phyloP scores from a whole-genome alignment of 257 asterid species.

The Osmanthus fragrans region DNA sequence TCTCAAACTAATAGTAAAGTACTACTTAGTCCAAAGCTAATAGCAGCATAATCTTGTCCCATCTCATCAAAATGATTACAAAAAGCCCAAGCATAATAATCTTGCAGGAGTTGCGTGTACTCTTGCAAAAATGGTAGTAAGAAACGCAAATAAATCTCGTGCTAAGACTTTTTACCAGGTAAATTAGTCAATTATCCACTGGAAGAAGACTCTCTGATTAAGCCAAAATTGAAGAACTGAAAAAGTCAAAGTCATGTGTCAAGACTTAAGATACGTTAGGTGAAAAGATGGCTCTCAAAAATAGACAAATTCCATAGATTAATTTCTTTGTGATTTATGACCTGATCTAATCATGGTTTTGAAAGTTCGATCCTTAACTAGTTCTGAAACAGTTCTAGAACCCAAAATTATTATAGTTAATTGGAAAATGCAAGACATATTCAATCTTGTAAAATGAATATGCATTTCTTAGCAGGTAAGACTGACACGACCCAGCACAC shows the following conservation, averaged over 20 bases:
- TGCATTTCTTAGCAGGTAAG: no score
- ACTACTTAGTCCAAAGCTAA: neutral
- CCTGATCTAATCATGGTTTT: no score
- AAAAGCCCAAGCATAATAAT: neutral
- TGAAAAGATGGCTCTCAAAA: neutral
- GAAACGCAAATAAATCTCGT: slow-evolving; percentile 17
- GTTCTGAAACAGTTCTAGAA: no score
- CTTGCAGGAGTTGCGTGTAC: neutral
- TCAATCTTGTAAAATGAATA: no score
- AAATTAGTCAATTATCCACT: neutral
- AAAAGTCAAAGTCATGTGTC: slow-evolving; percentile 30
- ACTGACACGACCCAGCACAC: no score
- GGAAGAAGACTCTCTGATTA: neutral
- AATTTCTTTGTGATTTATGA: neutral
- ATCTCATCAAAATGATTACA: neutral
- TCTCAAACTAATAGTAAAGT: neutral
- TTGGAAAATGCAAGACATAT: no score
- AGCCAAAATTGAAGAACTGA: neutral
- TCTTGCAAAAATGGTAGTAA: neutral
- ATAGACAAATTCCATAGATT: neutral
- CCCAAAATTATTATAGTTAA: no score
- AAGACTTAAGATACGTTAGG: slow-evolving; percentile 24
- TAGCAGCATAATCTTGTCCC: neutral
- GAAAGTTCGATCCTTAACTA: no score
- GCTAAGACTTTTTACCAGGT: slow-evolving; percentile 11